phyloP scores from a whole-genome alignment of 192 early-diverging fungal species.

The Coemansia sp. region DNA sequence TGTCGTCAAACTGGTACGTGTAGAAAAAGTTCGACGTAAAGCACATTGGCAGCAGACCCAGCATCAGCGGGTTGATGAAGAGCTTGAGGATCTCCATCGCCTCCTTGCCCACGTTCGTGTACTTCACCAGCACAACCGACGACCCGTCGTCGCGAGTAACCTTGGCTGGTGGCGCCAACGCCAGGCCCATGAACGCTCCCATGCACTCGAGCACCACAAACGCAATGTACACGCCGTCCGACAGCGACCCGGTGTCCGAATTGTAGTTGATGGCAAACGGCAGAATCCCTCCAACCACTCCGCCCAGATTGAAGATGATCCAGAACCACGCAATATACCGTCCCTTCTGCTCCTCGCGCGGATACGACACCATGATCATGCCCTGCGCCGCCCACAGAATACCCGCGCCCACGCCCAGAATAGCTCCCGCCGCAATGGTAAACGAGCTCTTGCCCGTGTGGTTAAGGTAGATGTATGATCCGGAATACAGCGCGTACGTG shows the following conservation, averaged over 20 bases:
- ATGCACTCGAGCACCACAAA: constrained; percentile 75
- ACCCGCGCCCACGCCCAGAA: constrained; percentile 80
- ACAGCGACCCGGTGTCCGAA: constrained; percentile 27
- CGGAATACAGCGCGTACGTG: constrained; percentile 72
- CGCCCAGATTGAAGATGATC: constrained; percentile 84
- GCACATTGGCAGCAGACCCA: constrained; percentile 70
- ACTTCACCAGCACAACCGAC: constrained; percentile 62
- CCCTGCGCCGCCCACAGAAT: constrained; percentile 76
- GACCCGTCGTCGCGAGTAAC: constrained; percentile 69
- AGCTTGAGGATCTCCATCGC: constrained; percentile 65
- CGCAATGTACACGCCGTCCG: constrained; percentile 69
- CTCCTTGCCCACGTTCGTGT: constrained; percentile 61
- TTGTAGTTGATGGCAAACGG: constrained; percentile 70
- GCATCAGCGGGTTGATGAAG: constrained; percentile 71
- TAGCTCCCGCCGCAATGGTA: constrained; percentile 68
- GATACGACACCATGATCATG: constrained; percentile 84
- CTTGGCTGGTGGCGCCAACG: constrained; percentile 59
- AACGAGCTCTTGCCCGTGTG: constrained; percentile 57
- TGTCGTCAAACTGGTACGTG: constrained; percentile 72
- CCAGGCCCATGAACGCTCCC: constrained; percentile 58
- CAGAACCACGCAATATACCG: constrained; percentile 82
- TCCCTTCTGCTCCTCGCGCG: constrained; percentile 75
- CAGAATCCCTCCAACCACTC: constrained; percentile 72
- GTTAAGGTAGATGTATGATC: constrained; percentile 69
- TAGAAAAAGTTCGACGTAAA: constrained; percentile 85